These are phyloP conservation scores for Brassica cretica DNA, from an alignment of 345 rosid genomes.

Conservation along the genomic window DNA sequence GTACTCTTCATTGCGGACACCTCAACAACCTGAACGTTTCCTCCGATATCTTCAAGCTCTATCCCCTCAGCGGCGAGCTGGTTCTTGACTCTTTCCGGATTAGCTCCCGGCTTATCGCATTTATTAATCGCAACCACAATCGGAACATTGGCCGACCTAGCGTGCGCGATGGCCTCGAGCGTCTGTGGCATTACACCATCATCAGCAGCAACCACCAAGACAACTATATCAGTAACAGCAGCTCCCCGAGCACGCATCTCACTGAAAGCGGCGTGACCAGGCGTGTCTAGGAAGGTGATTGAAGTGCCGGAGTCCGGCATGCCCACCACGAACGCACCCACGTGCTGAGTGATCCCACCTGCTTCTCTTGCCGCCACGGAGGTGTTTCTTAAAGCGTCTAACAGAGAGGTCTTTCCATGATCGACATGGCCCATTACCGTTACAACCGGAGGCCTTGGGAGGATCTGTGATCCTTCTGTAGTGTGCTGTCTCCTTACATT, in stretches of 20 bases:
- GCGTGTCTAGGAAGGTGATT: slow-evolving; percentile 92
- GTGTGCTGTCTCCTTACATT: slow-evolving; percentile 75
- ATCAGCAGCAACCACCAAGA: slow-evolving; percentile 94
- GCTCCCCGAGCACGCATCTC: slow-evolving; percentile 98
- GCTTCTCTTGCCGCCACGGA: slow-evolving; percentile 95
- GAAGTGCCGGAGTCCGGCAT: slow-evolving; percentile 82
- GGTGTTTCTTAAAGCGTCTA: slow-evolving; percentile 85
- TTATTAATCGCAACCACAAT: slow-evolving; percentile 90
- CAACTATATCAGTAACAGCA: slow-evolving; percentile 91
- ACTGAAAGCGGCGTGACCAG: slow-evolving; percentile 95
- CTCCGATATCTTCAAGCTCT: slow-evolving; percentile 89
- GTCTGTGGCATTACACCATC: slow-evolving; percentile 99
- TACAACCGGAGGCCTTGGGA: slow-evolving; percentile 78
- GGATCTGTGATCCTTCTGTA: slow-evolving; percentile 61
- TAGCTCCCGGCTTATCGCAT: slow-evolving; percentile 87
- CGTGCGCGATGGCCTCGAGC: slow-evolving; percentile 85
- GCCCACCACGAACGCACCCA: slow-evolving; percentile 89
- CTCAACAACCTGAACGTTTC: slow-evolving; percentile 86
- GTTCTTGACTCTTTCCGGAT: slow-evolving; percentile 74
- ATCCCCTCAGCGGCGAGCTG: slow-evolving; percentile 88
- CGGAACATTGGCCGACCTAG: slow-evolving; percentile 82
- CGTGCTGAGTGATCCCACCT: slow-evolving; percentile 96
- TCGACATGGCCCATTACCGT: slow-evolving; percentile 98
- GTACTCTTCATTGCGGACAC: slow-evolving; percentile 75
- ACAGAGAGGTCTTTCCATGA: slow-evolving; percentile 92